Evolutionary conservation across 805 yeast genomes (phyloP), one percentile per base, ranked within the genome.

Genomic region (Komagataella phaffii): DNA sequence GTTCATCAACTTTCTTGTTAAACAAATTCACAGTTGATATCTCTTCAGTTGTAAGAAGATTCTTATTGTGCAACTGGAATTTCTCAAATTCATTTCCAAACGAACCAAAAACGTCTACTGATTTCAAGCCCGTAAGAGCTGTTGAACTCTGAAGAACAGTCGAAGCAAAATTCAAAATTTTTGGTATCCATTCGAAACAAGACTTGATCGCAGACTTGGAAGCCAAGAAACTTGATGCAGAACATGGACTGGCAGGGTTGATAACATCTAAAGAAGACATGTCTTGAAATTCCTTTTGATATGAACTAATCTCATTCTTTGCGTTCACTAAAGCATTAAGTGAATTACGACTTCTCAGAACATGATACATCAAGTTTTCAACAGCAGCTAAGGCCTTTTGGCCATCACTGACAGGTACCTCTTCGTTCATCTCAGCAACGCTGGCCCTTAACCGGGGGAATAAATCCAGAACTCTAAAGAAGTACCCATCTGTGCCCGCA

Each of bases 401-500:
- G 30, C 86, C 76, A 61, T 85, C 95, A 2, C 76, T 69, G 12
- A 74, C 75, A 3, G 96, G 93, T 21, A 87, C 80, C 58, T 88
- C 97, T 6, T 79, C 84, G 7, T 81, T 76, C 12, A 81, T 77
- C 12, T 71, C 71, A 1, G 79, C 64, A 8, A 83, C 80, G 2
- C 86, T 69, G 17, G 82, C 75, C 59, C 96, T 75, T 52, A 91
- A 68, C 48, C 91, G 73, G 3, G 97, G 97, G 47, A 91, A 65
- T 24, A 90, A 61, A 58, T 93, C 98, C 44, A 93, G 65, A 7
- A 88, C 64, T 54, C 87, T 73, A 69, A 77, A 85, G 66, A 79
- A 89, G 57, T 77, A 76, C 0, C 62, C 76, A 58, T 83, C 83
- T 24, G 61, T 54, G 0, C 71, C 72, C 10, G 68, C 68, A 44